Percentiles rank a stretch among this genome's conserved stretches.
phyloP scores from a whole-genome alignment of 2,329 filamentous ascomycete species.

The Furcasterigmium sp. region DNA sequence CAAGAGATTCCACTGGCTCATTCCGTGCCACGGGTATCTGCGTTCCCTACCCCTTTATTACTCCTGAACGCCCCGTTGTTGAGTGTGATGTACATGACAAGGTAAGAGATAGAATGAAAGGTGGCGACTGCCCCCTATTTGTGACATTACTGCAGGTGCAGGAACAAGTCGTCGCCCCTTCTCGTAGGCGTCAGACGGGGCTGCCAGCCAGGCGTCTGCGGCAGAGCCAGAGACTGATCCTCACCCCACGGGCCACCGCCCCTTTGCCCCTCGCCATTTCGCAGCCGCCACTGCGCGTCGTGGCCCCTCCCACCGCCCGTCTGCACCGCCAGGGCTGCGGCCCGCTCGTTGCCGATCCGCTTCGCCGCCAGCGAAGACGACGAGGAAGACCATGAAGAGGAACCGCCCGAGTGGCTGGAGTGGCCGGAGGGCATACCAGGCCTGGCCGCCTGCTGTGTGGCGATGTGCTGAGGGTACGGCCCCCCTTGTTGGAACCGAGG shows the following conservation, averaged over 20 bases:
- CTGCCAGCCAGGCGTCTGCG: conserved; percentile 53
- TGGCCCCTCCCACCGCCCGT: neutral
- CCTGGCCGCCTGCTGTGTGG: neutral
- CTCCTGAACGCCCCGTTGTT: too few relatives aligned
- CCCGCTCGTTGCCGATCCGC: conserved; percentile 43
- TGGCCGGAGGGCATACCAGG: neutral
- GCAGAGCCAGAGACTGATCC: conserved; percentile 21
- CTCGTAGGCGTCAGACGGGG: conserved; percentile 62
- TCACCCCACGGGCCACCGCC: conserved; percentile 1
- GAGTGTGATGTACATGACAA: too few relatives aligned
- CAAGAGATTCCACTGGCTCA: too few relatives aligned
- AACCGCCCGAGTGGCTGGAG: neutral
- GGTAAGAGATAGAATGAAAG: too few relatives aligned
- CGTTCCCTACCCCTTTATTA: too few relatives aligned
- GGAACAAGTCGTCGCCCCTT: conserved; percentile 59
- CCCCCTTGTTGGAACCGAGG: conserved; percentile 3
- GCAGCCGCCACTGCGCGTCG: neutral
- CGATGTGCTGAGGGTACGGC: conserved; percentile 5
- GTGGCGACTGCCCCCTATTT: too few relatives aligned
- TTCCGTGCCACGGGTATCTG: too few relatives aligned
- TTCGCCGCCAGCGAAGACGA: conserved; percentile 45
- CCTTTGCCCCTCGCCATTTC: conserved; percentile 8
- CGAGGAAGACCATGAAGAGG: neutral
- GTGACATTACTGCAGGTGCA: conserved; percentile 49
- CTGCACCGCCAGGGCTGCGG: conserved; percentile 37